Conservation (phyloP, 169 alveolate genomes). For the Plasmodium knowlesi region DNA sequence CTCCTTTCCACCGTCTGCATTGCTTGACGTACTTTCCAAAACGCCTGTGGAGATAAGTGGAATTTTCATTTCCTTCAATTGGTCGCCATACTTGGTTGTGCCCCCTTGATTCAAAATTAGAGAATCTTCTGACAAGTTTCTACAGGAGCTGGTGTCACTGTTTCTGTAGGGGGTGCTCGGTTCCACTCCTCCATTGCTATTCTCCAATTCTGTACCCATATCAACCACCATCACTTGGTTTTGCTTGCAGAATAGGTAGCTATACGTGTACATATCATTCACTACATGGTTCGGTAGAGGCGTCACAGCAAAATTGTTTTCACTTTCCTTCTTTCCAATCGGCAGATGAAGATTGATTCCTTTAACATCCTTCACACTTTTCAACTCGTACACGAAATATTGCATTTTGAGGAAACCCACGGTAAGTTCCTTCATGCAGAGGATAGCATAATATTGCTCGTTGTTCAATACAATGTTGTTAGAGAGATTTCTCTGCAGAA, state of each 20-base stretch:
- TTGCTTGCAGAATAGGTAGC: constrained; percentile 47
- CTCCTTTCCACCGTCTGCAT: background rate
- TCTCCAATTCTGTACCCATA: background rate
- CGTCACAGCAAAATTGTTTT: background rate
- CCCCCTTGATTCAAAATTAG: background rate
- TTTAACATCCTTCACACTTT: background rate
- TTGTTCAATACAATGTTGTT: constrained; percentile 10
- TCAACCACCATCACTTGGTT: constrained; percentile 26
- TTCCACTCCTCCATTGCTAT: background rate
- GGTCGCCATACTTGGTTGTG: background rate
- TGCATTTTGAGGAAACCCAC: constrained; percentile 41
- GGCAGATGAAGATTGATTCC: background rate
- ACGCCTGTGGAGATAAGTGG: background rate
- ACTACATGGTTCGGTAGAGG: background rate
- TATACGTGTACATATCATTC: constrained; percentile 26
- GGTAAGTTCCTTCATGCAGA: background rate
- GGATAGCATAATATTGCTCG: constrained; percentile 11
- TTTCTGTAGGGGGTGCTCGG: background rate
- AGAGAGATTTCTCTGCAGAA: background rate
- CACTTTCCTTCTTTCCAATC: background rate
- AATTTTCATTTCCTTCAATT: background rate
- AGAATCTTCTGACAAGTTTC: background rate
- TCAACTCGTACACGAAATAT: constrained; percentile 49
- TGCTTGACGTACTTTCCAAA: background rate
- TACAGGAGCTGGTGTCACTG: background rate